Evolutionary conservation across 2,329 filamentous ascomycete genomes (phyloP).

Genomic region (Capronia coronata): DNA sequence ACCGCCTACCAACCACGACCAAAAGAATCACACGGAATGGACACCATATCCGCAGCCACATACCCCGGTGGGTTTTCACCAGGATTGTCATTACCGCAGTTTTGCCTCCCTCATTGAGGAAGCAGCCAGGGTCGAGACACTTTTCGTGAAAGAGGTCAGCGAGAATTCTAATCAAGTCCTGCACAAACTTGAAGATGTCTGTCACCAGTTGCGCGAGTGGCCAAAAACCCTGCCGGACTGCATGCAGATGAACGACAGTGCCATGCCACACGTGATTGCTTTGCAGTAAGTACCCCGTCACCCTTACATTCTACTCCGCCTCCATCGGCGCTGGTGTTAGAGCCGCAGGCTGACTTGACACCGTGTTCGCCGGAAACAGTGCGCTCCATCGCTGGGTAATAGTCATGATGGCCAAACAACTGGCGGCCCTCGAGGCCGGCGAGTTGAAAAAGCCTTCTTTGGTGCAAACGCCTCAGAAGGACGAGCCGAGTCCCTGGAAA

Average conservation of each 20-base stretch:
- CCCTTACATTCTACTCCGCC: no score
- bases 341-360: no score
- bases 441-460: slow-evolving; percentile 23
- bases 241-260: slow-evolving; percentile 23
- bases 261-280: slow-evolving; percentile 29
- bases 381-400: slow-evolving; percentile 25
- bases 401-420: slow-evolving; percentile 29
- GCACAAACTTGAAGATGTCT: slow-evolving; percentile 16
- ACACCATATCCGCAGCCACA: slow-evolving; percentile 28
- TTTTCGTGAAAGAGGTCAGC: slow-evolving; percentile 13
- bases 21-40: slow-evolving; percentile 26
- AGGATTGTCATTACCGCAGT: slow-evolving; percentile 27
- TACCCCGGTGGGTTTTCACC: slow-evolving; percentile 28
- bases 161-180: slow-evolving; percentile 14
- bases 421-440: slow-evolving; percentile 12
- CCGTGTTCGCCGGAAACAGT: no score
- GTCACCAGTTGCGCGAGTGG: slow-evolving; percentile 28
- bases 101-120: slow-evolving; percentile 23
- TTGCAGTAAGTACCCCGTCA: slow-evolving; percentile 29
- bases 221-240: slow-evolving; percentile 29
- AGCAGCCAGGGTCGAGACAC: slow-evolving; percentile 13
- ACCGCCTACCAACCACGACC: slow-evolving; percentile 19
- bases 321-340: no score
- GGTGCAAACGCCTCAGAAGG: slow-evolving; percentile 13
- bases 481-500: slow-evolving; percentile 19